phyloP scores from a whole-genome alignment of 2,329 filamentous ascomycete species.

The Mycocentrospora acerina region DNA sequence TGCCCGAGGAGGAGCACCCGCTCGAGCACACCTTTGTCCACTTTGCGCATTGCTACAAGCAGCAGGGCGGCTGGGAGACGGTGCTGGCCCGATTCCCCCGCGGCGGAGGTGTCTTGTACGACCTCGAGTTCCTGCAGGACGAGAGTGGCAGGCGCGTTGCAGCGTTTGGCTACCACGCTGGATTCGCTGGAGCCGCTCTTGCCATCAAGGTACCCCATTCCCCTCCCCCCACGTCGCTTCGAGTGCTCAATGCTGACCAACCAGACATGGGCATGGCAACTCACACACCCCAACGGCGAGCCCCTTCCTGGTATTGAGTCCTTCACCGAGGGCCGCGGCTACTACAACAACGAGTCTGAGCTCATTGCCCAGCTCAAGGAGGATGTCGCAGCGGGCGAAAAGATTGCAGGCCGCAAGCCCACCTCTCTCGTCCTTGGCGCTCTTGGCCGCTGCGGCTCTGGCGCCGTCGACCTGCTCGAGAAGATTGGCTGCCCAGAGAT shows the following conservation, averaged over 20 bases:
- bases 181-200: slow-evolving; percentile 51
- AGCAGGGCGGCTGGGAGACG: slow-evolving; percentile 63
- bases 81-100: slow-evolving; percentile 78
- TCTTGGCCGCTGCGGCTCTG: slow-evolving; percentile 79
- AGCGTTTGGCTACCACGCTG: slow-evolving; percentile 62
- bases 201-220: slow-evolving; percentile 38
- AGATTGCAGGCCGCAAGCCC: slow-evolving; percentile 67
- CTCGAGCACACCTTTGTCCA: slow-evolving; percentile 45
- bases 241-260: slow-evolving; percentile 6
- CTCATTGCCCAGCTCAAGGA: slow-evolving; percentile 75
- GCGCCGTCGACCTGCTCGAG: slow-evolving; percentile 77
- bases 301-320: slow-evolving; percentile 66
- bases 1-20: slow-evolving; percentile 42
- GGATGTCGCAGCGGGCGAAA: slow-evolving; percentile 65
- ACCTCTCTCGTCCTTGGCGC: slow-evolving; percentile 78
- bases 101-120: slow-evolving; percentile 75
- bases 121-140: slow-evolving; percentile 84
- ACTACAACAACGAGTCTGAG: slow-evolving; percentile 72
- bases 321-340: slow-evolving; percentile 50
- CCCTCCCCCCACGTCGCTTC: no score
- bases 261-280: slow-evolving; percentile 81
- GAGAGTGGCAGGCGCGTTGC: slow-evolving; percentile 69
- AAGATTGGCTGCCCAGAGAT: slow-evolving; percentile 74
- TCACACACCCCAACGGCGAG: slow-evolving; percentile 66
- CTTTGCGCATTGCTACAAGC: slow-evolving; percentile 48